These are phyloP conservation scores for Hyaloperonospora arabidopsidis DNA, from an alignment of 352 stramenopile genomes.

Conservation along the genomic window DNA sequence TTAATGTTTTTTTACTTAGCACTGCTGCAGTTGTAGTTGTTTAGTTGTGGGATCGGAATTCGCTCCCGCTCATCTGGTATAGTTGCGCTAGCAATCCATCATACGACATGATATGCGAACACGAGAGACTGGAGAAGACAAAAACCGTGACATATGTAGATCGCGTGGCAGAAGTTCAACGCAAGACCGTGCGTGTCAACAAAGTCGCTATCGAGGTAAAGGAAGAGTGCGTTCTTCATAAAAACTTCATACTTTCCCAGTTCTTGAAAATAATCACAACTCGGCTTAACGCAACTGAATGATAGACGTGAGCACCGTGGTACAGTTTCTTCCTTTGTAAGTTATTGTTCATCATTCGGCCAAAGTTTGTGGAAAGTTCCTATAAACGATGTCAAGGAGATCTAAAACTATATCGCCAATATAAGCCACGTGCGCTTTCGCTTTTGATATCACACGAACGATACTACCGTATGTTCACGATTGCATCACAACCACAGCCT, in stretches of 20 bases:
- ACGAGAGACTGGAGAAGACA: too few species aligned
- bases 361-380: conserved; percentile 92
- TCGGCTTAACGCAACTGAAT: not conserved
- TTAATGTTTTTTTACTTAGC: too few species aligned
- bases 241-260: not conserved
- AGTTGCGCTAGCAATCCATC: too few species aligned
- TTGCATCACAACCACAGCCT: conserved; percentile 30
- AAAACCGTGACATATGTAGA: conserved; percentile 41
- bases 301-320: not conserved
- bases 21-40: too few species aligned
- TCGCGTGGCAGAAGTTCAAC: conserved; percentile 66
- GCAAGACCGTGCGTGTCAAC: conserved; percentile 24
- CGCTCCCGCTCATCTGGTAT: too few species aligned
- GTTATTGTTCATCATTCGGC: conserved; percentile 30
- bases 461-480: not conserved
- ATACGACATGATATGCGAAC: too few species aligned
- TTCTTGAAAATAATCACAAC: not conserved
- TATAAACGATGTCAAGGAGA: conserved; percentile 93
- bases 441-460: not conserved
- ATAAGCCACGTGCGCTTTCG: conserved; percentile 48
- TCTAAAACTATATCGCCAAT: conserved; percentile 89
- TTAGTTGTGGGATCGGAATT: too few species aligned
- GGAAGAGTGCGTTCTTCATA: conserved; percentile 22
- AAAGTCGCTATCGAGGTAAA: conserved; percentile 61
- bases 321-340: not conserved